phyloP scores from a whole-genome alignment of 176 grass and related monocot genomes.

The Bolboschoenus planiculmis region DNA sequence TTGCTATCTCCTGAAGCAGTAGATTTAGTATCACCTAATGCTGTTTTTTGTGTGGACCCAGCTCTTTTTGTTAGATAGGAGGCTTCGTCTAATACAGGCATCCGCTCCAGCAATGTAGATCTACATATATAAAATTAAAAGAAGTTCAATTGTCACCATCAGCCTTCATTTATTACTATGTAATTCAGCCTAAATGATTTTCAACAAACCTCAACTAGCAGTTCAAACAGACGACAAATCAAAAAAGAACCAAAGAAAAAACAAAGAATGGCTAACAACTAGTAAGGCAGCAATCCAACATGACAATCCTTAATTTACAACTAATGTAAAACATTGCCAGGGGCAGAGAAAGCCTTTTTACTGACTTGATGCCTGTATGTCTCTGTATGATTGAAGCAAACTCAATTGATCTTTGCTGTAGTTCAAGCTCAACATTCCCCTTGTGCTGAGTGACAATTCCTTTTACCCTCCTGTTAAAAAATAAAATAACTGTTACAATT shows the following conservation, averaged over 20 bases:
- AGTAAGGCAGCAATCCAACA: not conserved
- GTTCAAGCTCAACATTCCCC: conserved; percentile 76
- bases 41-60: conserved; percentile 42
- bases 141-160: not conserved
- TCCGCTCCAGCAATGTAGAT: conserved; percentile 92
- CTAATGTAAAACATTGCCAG: not conserved
- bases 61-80: conserved; percentile 67
- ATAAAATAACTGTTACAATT: conserved; percentile 10
- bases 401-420: conserved; percentile 98
- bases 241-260: conserved; percentile 9
- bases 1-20: conserved; percentile 32
- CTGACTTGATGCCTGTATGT: conserved; percentile 82
- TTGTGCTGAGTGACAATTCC: conserved; percentile 75
- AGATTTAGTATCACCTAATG: conserved; percentile 46
- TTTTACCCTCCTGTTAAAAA: conserved; percentile 73
- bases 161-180: not conserved
- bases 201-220: conserved; percentile 5
- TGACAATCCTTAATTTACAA: not conserved
- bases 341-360: not conserved
- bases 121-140: conserved; percentile 32
- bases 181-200: not conserved
- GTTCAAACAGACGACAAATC: conserved; percentile 20
- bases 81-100: conserved; percentile 93
- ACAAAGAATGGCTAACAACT: not conserved
- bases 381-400: conserved; percentile 97